A percentile compares a stretch with the other conserved stretches of the same genome.
These are phyloP conservation scores for Radiomyces spectabilis DNA, from an alignment of 192 early-diverging fungal species.

Conservation along the genomic window DNA sequence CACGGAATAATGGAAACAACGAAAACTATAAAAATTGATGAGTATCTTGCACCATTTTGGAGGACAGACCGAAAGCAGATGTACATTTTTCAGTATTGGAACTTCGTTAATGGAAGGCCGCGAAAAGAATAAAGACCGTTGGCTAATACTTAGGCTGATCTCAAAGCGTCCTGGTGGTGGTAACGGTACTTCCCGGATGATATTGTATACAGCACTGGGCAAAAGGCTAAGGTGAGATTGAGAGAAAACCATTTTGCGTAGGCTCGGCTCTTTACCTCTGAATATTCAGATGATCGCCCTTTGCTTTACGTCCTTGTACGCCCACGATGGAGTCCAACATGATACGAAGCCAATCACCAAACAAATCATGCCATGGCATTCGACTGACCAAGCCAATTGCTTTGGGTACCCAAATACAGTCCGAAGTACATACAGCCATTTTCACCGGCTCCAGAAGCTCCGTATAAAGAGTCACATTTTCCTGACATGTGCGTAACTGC, in stretches of 20 bases:
- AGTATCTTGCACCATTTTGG: conserved; percentile 3
- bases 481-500: conserved; percentile 19
- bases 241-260: neutral
- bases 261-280: conserved; percentile 4
- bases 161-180: conserved; percentile 80
- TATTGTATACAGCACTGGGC: conserved; percentile 40
- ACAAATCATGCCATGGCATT: conserved; percentile 65
- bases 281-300: conserved; percentile 2
- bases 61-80: neutral
- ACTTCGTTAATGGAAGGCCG: conserved; percentile 73
- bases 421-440: conserved; percentile 41
- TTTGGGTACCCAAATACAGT: conserved; percentile 62
- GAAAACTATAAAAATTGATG: conserved; percentile 53
- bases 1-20: conserved; percentile 63
- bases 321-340: conserved; percentile 44
- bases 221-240: neutral
- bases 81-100: conserved; percentile 70
- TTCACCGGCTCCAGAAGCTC: conserved; percentile 59
- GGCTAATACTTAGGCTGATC: conserved; percentile 58
- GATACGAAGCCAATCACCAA: conserved; percentile 74
- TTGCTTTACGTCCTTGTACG: conserved; percentile 22
- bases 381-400: conserved; percentile 62
- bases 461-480: conserved; percentile 57
- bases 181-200: conserved; percentile 65
- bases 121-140: conserved; percentile 51